A percentile compares a stretch with the other conserved stretches of the same genome.
Conservation (phyloP, 768 basidiomycete species). For the Macrolepiota fuliginosa region DNA sequence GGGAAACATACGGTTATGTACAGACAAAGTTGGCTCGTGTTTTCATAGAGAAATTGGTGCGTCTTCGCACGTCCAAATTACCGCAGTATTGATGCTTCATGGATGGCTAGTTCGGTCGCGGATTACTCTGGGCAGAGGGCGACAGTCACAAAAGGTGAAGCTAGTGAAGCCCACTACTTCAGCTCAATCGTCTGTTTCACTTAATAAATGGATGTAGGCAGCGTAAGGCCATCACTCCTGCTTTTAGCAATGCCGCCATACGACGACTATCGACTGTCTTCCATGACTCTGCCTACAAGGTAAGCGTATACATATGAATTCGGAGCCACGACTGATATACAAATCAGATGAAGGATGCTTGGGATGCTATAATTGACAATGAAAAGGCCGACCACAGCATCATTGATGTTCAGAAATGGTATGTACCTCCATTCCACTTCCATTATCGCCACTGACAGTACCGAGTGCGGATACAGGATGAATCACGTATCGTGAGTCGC, state of each 20-base stretch:
- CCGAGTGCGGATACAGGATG: conserved; percentile 33
- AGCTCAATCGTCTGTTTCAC: too few species aligned
- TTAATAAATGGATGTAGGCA: conserved; percentile 28
- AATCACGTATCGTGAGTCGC: conserved; percentile 38
- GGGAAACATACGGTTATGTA: conserved; percentile 48
- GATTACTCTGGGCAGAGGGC: conserved; percentile 38
- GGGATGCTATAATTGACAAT: conserved; percentile 28
- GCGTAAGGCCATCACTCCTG: conserved; percentile 47
- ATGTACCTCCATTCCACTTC: neutral
- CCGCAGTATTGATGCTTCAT: conserved; percentile 32
- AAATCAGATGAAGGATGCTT: conserved; percentile 31
- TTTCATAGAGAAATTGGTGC: conserved; percentile 39
- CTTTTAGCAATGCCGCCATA: conserved; percentile 52
- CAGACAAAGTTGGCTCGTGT: conserved; percentile 31
- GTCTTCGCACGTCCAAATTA: too few species aligned
- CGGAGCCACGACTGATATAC: neutral
- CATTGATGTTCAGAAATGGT: conserved; percentile 51
- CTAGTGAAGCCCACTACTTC: too few species aligned
- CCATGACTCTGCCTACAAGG: conserved; percentile 52
- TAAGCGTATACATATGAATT: conserved; percentile 12
- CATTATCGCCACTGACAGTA: neutral
- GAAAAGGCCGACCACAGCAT: conserved; percentile 21
- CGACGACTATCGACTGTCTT: conserved; percentile 44
- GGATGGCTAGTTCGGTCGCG: conserved; percentile 34
- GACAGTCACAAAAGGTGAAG: conserved; percentile 45